These are phyloP conservation scores for Aspergillus fischeri DNA, from an alignment of 2,329 filamentous ascomycete genomes.

Conservation along the genomic window DNA sequence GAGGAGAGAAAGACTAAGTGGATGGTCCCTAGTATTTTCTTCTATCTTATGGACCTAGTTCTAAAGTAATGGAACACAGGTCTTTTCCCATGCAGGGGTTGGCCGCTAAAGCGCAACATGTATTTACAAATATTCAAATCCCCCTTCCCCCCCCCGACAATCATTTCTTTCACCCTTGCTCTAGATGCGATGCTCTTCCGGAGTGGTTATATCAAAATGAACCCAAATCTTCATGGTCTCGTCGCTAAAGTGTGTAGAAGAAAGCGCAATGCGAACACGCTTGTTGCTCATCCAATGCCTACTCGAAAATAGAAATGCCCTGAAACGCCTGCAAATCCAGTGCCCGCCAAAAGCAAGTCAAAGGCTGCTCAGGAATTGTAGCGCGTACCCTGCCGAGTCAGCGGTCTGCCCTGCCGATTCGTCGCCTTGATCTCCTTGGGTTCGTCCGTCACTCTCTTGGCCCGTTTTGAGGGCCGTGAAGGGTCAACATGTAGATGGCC, in stretches of 20 bases:
- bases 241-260: conserved; percentile 12
- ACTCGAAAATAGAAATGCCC: conserved; percentile 2
- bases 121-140: background rate
- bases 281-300: conserved; percentile 7
- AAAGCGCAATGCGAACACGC: conserved; percentile 8
- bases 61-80: background rate
- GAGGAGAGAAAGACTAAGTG: background rate
- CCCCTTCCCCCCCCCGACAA: background rate
- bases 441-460: conserved; percentile 43
- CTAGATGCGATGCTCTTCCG: background rate
- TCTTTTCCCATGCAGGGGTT: background rate
- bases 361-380: conserved; percentile 39
- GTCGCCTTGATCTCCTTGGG: conserved; percentile 37
- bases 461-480: conserved; percentile 48
- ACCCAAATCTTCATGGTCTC: conserved; percentile 17
- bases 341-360: conserved; percentile 3
- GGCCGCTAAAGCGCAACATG: background rate
- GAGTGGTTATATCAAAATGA: background rate
- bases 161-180: background rate
- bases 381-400: conserved; percentile 49
- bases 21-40: too few species aligned
- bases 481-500: conserved; percentile 60
- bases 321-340: background rate
- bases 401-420: conserved; percentile 47
- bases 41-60: background rate